Base-by-base conservation (phyloP, 495 filamentous ascomycete genomes). In the Parmelia sp. region DNA sequence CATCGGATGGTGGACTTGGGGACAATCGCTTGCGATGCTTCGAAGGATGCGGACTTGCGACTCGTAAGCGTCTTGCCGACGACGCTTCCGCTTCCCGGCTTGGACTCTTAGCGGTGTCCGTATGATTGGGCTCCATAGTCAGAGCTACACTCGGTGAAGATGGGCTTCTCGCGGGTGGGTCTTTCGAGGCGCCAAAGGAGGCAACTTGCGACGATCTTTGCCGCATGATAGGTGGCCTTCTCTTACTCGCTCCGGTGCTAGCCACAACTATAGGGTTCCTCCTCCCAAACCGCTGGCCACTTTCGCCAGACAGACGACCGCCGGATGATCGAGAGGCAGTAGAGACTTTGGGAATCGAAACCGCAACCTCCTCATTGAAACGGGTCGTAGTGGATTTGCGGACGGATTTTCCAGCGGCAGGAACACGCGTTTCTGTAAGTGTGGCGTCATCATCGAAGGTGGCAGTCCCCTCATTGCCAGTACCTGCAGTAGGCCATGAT, bases 201-300 rank as follows among this genome's bases (percentile, higher is more conserved):
- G 59, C 10, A 23, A 59, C 56, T 58, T 77, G 78, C 19, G 77
- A 78, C 17, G 78, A 79, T 62, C 77, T 79, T 66, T 76, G 75
- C 33, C 78, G 74, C 61, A 72, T 74, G 36, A 78, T 65, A 3
- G 75, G 68, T 11, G 79, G 78, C 12, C 78, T 79, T 62, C 73
- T 76, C 65, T 74, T 76, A n/a, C 67, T 68, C 7, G 61, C 65
- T 51, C 66, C 61, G 53, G 74, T 76, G 31, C 58, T 72, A 4
- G 75, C 69, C 7, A 76, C 66, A 39, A 78, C 67, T 27, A 73
- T 65, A 1, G 77, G 47, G 57, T 74, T 78, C 64, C 74, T 78
- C 27, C 65, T 69, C 9, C 58, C 56, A 36, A 69, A 65, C 49
- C 70, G 71, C 25, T 58, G 65, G 40, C 37, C 60, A 25, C 40